Evolutionary conservation across 495 filamentous ascomycete genomes (phyloP), one percentile per base, ranked within the genome.

Genomic region (Cryomyces minteri): DNA sequence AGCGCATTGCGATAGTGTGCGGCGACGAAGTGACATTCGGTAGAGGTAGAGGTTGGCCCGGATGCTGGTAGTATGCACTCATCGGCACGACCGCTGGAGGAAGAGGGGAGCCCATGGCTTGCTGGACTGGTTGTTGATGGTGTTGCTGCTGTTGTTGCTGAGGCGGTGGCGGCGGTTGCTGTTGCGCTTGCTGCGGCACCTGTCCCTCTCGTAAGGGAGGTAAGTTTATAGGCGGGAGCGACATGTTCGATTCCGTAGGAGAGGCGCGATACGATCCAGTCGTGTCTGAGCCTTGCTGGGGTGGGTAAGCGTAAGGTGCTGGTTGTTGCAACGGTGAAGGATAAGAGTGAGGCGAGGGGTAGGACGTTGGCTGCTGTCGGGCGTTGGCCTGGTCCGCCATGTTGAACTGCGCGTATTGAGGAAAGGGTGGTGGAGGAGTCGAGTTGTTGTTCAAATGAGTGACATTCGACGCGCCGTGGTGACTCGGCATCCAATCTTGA

Each of bases 291-390:
- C 59, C 62, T 52, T 70, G 67, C 14, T 68, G 65, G 43, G 68
- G 66, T 40, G 71, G 67, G 51, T 77, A 76, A 44, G 65, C 59
- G 59, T 82, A 80, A 34, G 57, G 62, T 38, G 67, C 64, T 51
- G 55, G 53, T 53, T 76, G 67, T 39, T 65, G 63, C 33, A 25
- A 25, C 2, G 75, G 67, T 48, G 71, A 69, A 18, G 72, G 68
- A 55, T 77, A 79, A 18, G 65, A 61, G 39, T 72, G 64, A 40
- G 69, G 65, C 46, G 66, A 70, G 47, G 72, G 67, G 54, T 79
- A 79, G 54, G 64, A 67, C 43, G 67, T 57, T 14, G 66, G 61
- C 54, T 58, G 46, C 45, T 54, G 46, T 11, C 14, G 45, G 6
- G 40, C 25, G 38, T 31, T 45, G 12, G 12, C 32, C 12, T 32